Conservation (phyloP, 139 green algal species). For the Chara braunii region DNA sequence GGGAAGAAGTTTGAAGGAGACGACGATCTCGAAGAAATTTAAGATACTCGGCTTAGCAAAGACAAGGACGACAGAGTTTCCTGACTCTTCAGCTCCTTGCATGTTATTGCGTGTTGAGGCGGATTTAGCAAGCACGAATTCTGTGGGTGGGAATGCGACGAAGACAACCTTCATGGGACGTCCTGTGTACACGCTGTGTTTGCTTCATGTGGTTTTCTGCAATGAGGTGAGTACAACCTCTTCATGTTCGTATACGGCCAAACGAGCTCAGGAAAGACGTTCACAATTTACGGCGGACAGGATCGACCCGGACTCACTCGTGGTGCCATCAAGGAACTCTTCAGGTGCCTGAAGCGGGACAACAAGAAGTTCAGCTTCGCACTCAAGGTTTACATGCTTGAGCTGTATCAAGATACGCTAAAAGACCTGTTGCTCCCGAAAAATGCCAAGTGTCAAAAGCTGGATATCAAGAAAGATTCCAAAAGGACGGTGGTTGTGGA, state of each 20-base stretch:
- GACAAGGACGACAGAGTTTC: too few species aligned
- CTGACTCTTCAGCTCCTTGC: too few species aligned
- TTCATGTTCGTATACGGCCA: constrained; percentile 80
- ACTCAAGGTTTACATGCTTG: constrained; percentile 79
- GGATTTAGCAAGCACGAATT: too few species aligned
- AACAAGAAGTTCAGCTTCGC: constrained; percentile 66
- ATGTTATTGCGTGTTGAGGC: too few species aligned
- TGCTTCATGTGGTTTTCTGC: too few species aligned
- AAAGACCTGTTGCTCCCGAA: constrained; percentile 71
- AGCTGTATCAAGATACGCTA: constrained; percentile 85
- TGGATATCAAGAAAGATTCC: too few species aligned
- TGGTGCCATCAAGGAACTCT: constrained; percentile 82
- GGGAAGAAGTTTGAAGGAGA: constrained; percentile 43
- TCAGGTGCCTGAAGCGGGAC: constrained; percentile 64
- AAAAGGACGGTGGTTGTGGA: constrained; percentile 82
- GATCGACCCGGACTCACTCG: constrained; percentile 72
- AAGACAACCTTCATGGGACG: too few species aligned
- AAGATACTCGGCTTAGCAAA: too few species aligned
- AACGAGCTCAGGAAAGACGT: constrained; percentile 63
- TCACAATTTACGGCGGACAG: constrained; percentile 58
- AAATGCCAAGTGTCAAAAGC: too few species aligned
- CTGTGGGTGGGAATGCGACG: too few species aligned
- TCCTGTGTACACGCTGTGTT: too few species aligned
- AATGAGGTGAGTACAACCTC: constrained; percentile 84
- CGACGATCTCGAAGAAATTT: constrained; percentile 38